A percentile compares a stretch with the other conserved stretches of the same genome.
Evolutionary conservation across 1,284 basidiomycete species (phyloP).

Genomic region (Dichomitus squalens): DNA sequence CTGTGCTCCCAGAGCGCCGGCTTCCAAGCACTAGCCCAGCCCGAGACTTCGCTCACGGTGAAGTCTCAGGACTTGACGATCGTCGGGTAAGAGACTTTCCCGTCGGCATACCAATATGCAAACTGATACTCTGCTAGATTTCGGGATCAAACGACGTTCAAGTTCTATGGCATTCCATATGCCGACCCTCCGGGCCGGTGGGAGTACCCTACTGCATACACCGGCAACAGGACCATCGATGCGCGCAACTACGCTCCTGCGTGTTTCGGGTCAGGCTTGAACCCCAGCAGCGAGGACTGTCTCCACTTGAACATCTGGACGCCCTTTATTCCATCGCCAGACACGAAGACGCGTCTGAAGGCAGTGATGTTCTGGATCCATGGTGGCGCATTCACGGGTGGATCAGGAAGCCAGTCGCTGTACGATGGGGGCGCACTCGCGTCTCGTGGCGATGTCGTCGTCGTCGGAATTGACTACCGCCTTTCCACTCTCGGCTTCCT

Average conservation of each 20-base stretch:
- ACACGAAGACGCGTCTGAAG: slow-evolving; percentile 32
- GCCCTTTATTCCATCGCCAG: slow-evolving; percentile 34
- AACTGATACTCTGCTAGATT: slow-evolving; percentile 24
- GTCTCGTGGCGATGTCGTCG: slow-evolving; percentile 46
- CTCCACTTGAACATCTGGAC: slow-evolving; percentile 50
- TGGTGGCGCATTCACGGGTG: slow-evolving; percentile 50
- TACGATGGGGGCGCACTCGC: slow-evolving; percentile 39
- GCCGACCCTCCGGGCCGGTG: slow-evolving; percentile 35
- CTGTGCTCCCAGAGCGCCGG: slow-evolving; percentile 33
- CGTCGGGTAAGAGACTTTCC: slow-evolving; percentile 26
- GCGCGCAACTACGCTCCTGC: slow-evolving; percentile 35
- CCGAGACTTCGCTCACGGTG: slow-evolving; percentile 26
- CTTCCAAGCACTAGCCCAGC: slow-evolving; percentile 20
- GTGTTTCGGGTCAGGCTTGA: slow-evolving; percentile 33
- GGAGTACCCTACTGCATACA: slow-evolving; percentile 35
- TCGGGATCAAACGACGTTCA: slow-evolving; percentile 38
- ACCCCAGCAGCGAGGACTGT: slow-evolving; percentile 39
- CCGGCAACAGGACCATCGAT: slow-evolving; percentile 30
- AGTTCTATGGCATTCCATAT: slow-evolving; percentile 41
- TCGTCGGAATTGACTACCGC: slow-evolving; percentile 52
- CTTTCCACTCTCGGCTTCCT: slow-evolving; percentile 46
- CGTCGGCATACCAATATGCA: too few species aligned
- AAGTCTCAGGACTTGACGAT: slow-evolving; percentile 27
- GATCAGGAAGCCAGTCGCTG: slow-evolving; percentile 28
- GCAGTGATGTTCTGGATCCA: slow-evolving; percentile 50